Evolutionary conservation across 2,329 filamentous ascomycete species (phyloP).

Genomic region (Camptophora hylomeconis): DNA sequence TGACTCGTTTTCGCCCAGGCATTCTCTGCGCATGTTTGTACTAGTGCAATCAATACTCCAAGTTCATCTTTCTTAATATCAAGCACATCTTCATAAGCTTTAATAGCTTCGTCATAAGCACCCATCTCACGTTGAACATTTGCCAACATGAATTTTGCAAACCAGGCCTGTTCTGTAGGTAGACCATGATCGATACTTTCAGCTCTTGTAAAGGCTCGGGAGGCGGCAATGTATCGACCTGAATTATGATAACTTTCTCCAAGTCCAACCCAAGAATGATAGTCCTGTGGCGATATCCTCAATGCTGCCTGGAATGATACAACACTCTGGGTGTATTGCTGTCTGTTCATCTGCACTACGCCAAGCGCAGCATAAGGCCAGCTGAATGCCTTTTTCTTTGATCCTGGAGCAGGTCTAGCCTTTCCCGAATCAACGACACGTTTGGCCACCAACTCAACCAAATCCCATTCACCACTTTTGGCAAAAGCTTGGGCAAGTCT

Average conservation of each 20-base stretch:
- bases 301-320: constrained; percentile 85
- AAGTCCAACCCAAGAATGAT: constrained; percentile 89
- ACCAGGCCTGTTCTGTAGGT: constrained; percentile 66
- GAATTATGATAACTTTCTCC: constrained; percentile 97
- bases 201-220: constrained; percentile 78
- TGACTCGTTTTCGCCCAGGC: constrained; percentile 65
- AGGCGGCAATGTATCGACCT: constrained; percentile 84
- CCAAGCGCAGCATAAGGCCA: constrained; percentile 94
- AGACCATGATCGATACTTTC: constrained; percentile 56
- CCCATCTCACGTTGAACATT: constrained; percentile 88
- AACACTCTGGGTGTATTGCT: constrained; percentile 78
- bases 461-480: constrained; percentile 85
- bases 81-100: constrained; percentile 63
- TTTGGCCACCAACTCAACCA: constrained; percentile 83
- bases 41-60: constrained; percentile 72
- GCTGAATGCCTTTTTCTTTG: constrained; percentile 81
- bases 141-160: constrained; percentile 89
- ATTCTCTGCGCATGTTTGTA: constrained; percentile 78
- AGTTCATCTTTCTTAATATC: constrained; percentile 57
- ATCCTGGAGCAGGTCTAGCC: constrained; percentile 77
- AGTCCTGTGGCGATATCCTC: constrained; percentile 70
- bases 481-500: constrained; percentile 76
- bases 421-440: constrained; percentile 91
- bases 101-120: constrained; percentile 73
- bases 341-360: constrained; percentile 86